A percentile compares a stretch with the other conserved stretches of the same genome.
phyloP scores from a whole-genome alignment of 176 grass and related monocot genomes.

The Poa pratensis region DNA sequence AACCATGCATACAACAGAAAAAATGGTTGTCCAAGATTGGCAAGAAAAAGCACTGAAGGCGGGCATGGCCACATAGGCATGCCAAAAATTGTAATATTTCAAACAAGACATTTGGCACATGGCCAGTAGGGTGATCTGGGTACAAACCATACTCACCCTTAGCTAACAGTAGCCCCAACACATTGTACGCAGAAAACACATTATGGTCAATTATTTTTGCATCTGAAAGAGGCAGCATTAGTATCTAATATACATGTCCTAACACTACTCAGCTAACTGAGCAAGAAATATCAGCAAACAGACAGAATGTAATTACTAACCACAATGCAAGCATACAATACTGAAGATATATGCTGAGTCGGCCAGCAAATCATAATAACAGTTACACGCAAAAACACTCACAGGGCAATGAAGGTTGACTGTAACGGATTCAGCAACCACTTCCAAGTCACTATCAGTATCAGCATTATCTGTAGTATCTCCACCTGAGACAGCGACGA shows the following conservation, averaged over 20 bases:
- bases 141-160: too few relatives aligned
- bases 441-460: slow-evolving; percentile 93
- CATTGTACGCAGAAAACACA: too few relatives aligned
- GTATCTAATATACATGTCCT: background rate
- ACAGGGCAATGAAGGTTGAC: slow-evolving; percentile 97
- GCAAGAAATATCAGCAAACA: background rate
- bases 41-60: too few relatives aligned
- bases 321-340: background rate
- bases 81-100: too few relatives aligned
- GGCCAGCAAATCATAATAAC: slow-evolving; percentile 29
- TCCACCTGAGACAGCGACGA: slow-evolving; percentile 79
- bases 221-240: too few relatives aligned
- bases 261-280: background rate
- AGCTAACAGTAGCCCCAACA: too few relatives aligned
- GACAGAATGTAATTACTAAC: background rate
- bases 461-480: slow-evolving; percentile 79
- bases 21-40: too few relatives aligned
- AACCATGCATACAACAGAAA: slow-evolving; percentile 11
- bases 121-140: too few relatives aligned
- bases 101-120: too few relatives aligned
- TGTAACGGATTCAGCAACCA: slow-evolving; percentile 88
- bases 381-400: slow-evolving; percentile 49
- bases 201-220: too few relatives aligned
- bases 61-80: too few relatives aligned
- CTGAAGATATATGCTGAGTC: slow-evolving; percentile 24